Evolutionary conservation across 768 basidiomycete species (phyloP), one percentile per base, ranked within the genome.

Genomic region (Lepiota subincarnata): DNA sequence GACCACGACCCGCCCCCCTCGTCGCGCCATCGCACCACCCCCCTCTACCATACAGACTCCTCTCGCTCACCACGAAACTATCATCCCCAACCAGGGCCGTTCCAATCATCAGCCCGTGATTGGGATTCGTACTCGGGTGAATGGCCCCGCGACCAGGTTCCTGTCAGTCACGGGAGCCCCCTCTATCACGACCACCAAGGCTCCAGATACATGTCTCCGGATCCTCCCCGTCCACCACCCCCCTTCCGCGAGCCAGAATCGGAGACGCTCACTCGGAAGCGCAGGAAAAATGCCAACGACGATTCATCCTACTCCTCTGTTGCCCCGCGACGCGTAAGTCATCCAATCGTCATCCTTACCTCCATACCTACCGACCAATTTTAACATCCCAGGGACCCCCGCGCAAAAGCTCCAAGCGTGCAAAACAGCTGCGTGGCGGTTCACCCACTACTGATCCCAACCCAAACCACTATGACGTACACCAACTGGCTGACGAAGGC

Each of bases 221-320:
- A 54, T 28, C 50, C 40, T 50, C 31, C 50, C 1, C 50, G 50
- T 11, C 40, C 50, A 16, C 16, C 11, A 20, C 19, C 18, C 16
- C 39, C 50, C 28, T 19, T 11, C 40, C 53, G 19, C 20, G 37
- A 39, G n/a, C 24, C 44, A n/a, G 56, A 57, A 26, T n/a, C 39
- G 16, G 59, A 53, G 18, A 37, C 55, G 20, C 66, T 69, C 35
- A 78, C 35, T 14, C 52, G 73, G 67, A 85, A 82, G 71, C 75
- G 81, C 49, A 77, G 79, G 56, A 75, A 72, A 54, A 63, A 66
- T 28, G 64, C 62, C 16, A 73, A 78, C 43, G 76, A 79, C 44
- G 84, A 87, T 60, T 69, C 74, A 4, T 82, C 83, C 60, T 81
- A 83, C 63, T 73, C 74, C 20, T 75, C 81, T 1, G 64, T 58